Percentiles rank a stretch among this genome's conserved stretches.
These are phyloP conservation scores for Annulohypoxylon nitens DNA, from an alignment of 495 filamentous ascomycete species.

Conservation along the genomic window DNA sequence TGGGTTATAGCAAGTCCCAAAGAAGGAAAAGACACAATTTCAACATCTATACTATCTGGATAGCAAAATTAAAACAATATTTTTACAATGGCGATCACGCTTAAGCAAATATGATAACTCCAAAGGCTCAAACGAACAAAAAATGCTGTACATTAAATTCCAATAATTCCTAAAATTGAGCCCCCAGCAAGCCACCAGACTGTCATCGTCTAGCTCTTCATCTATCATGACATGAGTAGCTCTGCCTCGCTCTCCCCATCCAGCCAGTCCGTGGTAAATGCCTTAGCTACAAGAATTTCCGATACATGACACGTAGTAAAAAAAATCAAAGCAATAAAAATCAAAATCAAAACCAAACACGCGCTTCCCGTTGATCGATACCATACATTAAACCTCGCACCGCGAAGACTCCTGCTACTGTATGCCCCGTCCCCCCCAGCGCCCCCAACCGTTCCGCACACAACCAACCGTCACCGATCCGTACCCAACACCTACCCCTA, in stretches of 20 bases:
- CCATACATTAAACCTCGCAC: constrained; percentile 38
- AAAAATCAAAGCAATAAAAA: constrained; percentile 3
- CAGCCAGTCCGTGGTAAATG: constrained; percentile 14
- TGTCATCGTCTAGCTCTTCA: constrained; percentile 24
- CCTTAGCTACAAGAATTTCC: constrained; percentile 14
- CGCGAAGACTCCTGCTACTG: constrained; percentile 20
- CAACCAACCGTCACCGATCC: background rate
- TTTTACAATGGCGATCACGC: constrained; percentile 8
- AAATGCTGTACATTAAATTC: constrained; percentile 24
- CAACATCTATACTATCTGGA: constrained; percentile 32
- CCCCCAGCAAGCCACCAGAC: constrained; percentile 17
- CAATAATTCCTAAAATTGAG: constrained; percentile 13
- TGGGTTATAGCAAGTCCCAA: constrained; percentile 70
- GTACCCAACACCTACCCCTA: constrained; percentile 18
- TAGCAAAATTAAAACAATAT: constrained; percentile 42
- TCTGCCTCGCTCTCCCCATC: constrained; percentile 15
- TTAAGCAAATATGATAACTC: constrained; percentile 18
- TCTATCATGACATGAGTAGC: constrained; percentile 24
- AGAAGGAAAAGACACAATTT: constrained; percentile 8
- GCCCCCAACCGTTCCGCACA: background rate
- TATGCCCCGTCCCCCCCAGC: constrained; percentile 9
- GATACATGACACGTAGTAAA: constrained; percentile 21
- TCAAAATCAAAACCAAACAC: constrained; percentile 1
- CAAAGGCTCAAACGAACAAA: background rate
- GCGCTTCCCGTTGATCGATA: constrained; percentile 17